Base-by-base conservation (phyloP, 768 basidiomycete genomes). In the Termitomyces sp. region DNA sequence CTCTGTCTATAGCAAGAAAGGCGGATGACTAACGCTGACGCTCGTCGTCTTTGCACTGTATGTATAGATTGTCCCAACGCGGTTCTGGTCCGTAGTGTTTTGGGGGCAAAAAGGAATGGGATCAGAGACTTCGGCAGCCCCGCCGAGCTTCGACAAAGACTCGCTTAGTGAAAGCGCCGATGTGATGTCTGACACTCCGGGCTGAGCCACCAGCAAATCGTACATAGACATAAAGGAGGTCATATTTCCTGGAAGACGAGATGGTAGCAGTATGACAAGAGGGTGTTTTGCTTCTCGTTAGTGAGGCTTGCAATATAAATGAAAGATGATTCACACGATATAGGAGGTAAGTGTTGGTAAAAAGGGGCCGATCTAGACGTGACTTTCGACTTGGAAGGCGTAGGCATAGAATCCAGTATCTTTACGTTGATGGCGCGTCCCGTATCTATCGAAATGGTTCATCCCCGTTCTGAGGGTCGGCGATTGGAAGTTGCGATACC, bases 1-100 rank as follows among this genome's bases (percentile, higher is more conserved):
- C 55, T 53, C n/a, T 30, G 55, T 15, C 5, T 37, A 10, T 7
- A 40, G 30, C 12, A 0, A 4, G 12, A 41, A 50, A 48, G 11
- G 14, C 30, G 23, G 10, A 14, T 26, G 17, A 64, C 74, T 46
- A 57, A 77, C 77, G 52, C 68, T 73, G 52, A 80, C 71, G 52
- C 72, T 76, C 8, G 78, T 80, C 5, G 75, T 73, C 67, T 75
- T 77, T 6, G 76, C 66, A 59, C 69, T 78, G 64, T 73, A 79
- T 17, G 75, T 70, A 53, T 78, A 77, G 62, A 74, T 73, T 26
- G 70, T 68, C 50, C 70, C 47, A 21, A 48, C 31, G 12, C 19
- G 7, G 3, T 48, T 48, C 7, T 33, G 47, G 1, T 10, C 42
- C 50, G 35, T 42, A 43, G 55, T 28, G n/a, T 55, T 21, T 21